A percentile compares a stretch with the other conserved stretches of the same genome.
phyloP scores from a whole-genome alignment of 2,329 filamentous ascomycete species.

The Tolypocladium paradoxum region DNA sequence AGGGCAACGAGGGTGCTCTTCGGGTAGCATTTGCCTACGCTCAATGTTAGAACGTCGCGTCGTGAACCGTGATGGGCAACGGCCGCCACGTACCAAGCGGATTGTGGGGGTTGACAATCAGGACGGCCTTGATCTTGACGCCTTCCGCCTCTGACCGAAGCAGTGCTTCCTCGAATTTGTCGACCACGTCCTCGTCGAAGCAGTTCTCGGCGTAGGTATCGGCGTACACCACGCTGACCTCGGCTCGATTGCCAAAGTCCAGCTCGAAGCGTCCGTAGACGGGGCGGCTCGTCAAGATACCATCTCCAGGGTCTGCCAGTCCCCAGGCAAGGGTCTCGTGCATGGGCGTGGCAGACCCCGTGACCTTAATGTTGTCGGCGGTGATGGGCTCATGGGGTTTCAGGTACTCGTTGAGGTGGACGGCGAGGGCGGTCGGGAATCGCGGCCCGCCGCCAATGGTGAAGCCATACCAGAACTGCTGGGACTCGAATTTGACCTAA shows the following conservation, averaged over 20 bases:
- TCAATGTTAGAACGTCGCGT: neutral
- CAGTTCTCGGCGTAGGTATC: constrained; percentile 29
- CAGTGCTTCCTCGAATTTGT: constrained; percentile 32
- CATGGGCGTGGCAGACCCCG: constrained; percentile 25
- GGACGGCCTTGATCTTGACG: constrained; percentile 30
- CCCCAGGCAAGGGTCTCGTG: constrained; percentile 29
- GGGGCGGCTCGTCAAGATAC: constrained; percentile 26
- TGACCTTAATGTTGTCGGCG: constrained; percentile 20
- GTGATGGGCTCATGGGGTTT: constrained; percentile 17
- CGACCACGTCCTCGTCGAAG: constrained; percentile 32
- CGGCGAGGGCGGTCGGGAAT: constrained; percentile 21
- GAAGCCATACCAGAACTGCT: constrained; percentile 25
- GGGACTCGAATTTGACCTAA: constrained; percentile 15
- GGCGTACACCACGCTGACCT: constrained; percentile 32
- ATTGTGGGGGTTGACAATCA: constrained; percentile 44
- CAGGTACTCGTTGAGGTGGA: constrained; percentile 27
- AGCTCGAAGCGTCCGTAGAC: constrained; percentile 38
- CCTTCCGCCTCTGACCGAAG: constrained; percentile 22
- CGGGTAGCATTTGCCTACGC: constrained; percentile 29
- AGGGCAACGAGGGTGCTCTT: constrained; percentile 28
- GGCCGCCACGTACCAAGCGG: constrained; percentile 28
- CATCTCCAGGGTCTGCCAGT: constrained; percentile 26
- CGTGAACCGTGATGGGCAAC: neutral
- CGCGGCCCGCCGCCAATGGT: constrained; percentile 22
- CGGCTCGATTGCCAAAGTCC: constrained; percentile 33